A percentile compares a stretch with the other conserved stretches of the same genome.
Evolutionary conservation across 306 rosid species (phyloP).

Genomic region (Hippophae tibetana): DNA sequence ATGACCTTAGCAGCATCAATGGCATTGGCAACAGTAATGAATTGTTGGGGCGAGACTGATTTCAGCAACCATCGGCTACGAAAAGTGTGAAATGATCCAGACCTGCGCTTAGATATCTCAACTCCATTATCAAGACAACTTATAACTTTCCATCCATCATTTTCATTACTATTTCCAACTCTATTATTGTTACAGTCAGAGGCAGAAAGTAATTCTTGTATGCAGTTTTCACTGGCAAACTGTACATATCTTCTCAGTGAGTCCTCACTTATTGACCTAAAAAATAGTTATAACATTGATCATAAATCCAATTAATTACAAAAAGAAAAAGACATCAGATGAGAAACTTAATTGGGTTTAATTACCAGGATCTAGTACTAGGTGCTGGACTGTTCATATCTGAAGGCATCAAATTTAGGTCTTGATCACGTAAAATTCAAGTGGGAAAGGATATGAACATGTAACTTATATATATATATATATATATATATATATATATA

Average conservation of each 20-base stretch:
- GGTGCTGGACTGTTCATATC: constrained; percentile 53
- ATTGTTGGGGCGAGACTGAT: constrained; percentile 65
- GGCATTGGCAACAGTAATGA: constrained; percentile 74
- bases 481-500: background rate
- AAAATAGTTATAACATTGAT: background rate
- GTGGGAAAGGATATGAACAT: background rate
- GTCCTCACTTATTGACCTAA: constrained; percentile 85
- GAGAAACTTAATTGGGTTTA: background rate
- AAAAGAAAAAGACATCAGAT: background rate
- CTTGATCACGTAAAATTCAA: background rate
- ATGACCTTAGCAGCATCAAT: constrained; percentile 89
- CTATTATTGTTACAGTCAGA: constrained; percentile 40
- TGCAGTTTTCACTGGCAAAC: constrained; percentile 75
- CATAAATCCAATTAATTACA: background rate
- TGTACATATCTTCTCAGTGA: constrained; percentile 66
- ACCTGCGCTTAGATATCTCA: constrained; percentile 68
- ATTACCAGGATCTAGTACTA: constrained; percentile 75
- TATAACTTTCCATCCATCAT: constrained; percentile 59
- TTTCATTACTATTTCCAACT: constrained; percentile 1
- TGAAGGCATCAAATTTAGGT: background rate
- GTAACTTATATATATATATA: background rate
- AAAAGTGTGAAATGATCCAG: constrained; percentile 63
- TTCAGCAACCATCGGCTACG: constrained; percentile 71
- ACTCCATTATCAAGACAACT: constrained; percentile 51
- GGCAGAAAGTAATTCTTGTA: constrained; percentile 72